Evolutionary conservation across 2,329 filamentous ascomycete genomes (phyloP), one percentile per base, ranked within the genome.

Genomic region (Diaporthe longicolla): DNA sequence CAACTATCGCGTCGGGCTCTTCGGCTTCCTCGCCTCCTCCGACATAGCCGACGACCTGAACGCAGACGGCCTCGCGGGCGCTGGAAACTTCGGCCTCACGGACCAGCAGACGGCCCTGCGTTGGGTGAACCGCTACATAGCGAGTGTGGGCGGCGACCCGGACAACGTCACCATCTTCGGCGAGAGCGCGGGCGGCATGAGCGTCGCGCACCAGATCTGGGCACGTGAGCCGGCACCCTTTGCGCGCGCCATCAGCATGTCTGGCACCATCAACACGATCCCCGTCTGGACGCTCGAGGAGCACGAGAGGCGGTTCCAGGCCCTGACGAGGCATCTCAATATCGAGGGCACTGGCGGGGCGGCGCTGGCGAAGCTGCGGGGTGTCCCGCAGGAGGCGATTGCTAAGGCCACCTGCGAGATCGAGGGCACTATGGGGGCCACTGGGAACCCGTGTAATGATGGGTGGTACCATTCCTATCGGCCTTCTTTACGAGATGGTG

Each of bases 111-210:
- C 90, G 11, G 90, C 87, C 0, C 81, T 93, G 24, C 78, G 92
- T 74, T 93, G 91, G 91, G 86, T 91, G 0, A 87, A 89, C 5
- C 89, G 92, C 75, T 91, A 93, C 77, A 92, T 93, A 19, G 29
- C 24, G 4, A 65, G 58, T 15, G 61, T 71, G 10, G 72, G 72
- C 35, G 72, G 72, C 21, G 91, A 93, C 77, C 89, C 91, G 0
- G 82, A 84, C 5, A 90, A 89, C 76, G 90, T 93, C 8, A 93
- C 91, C 0, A 89, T 93, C 68, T 92, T 89, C 88, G 91, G 92
- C 5, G 88, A 93, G 79, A 87, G 85, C 0, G 88, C 89, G 0
- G 89, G 89, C 1, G 81, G 87, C 1, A 91, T 93, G 71, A 92
- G 90, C 0, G 90, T 91, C 35, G 24, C 52, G 0, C 32, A 43